These are phyloP conservation scores for Pharnaceum exiguum DNA, from an alignment of 148 eudicot genomes.

Conservation along the genomic window DNA sequence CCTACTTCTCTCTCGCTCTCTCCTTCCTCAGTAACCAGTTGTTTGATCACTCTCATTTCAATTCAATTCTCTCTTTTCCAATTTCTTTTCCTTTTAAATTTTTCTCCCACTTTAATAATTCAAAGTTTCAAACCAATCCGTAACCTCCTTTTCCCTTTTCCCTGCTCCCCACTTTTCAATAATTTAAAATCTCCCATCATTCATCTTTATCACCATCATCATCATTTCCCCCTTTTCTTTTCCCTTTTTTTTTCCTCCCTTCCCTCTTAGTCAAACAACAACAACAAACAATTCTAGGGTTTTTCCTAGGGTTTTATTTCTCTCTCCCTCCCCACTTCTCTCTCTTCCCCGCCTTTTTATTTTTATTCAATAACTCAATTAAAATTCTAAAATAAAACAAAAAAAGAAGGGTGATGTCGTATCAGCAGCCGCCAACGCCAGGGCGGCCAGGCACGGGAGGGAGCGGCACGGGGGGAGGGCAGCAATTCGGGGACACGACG, in stretches of 20 bases:
- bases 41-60: not conserved
- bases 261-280: too few relatives aligned
- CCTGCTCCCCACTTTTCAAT: too few relatives aligned
- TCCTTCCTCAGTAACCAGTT: too few relatives aligned
- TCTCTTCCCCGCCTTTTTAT: not conserved
- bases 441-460: constrained; percentile 58
- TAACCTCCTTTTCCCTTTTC: too few relatives aligned
- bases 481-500: constrained; percentile 85
- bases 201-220: not conserved
- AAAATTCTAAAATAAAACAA: too few relatives aligned
- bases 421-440: constrained; percentile 52
- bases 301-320: constrained; percentile 27
- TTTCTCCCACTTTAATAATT: too few relatives aligned
- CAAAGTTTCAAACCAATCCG: too few relatives aligned
- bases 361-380: not conserved
- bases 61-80: not conserved
- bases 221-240: not conserved
- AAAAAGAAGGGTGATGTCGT: too few relatives aligned
- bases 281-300: too few relatives aligned
- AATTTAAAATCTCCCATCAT: too few relatives aligned
- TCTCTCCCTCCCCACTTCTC: not conserved
- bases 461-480: constrained; percentile 52
- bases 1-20: too few relatives aligned
- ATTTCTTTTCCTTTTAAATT: too few relatives aligned
- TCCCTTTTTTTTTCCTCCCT: not conserved